phyloP scores from a whole-genome alignment of 371 early-diverging fungal genomes.

The Mortierella sp. region DNA sequence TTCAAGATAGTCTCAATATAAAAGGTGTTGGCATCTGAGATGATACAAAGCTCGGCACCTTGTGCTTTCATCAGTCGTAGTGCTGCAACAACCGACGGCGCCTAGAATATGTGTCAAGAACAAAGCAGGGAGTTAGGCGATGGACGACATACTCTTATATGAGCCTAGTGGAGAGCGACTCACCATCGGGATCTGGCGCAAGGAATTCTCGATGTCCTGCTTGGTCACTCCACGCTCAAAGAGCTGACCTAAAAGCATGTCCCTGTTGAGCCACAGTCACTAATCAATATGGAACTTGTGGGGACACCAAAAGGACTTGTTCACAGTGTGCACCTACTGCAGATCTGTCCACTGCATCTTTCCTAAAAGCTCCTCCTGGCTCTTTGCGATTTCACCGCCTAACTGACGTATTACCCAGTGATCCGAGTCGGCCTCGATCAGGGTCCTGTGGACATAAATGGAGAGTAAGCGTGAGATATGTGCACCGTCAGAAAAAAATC shows the following conservation, averaged over 20 bases:
- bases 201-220: slow-evolving; percentile 60
- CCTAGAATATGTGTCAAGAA: slow-evolving; percentile 36
- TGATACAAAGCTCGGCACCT: slow-evolving; percentile 68
- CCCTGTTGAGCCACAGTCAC: too few species aligned
- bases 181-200: slow-evolving; percentile 73
- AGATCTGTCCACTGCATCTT: slow-evolving; percentile 79
- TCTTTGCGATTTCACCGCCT: slow-evolving; percentile 55
- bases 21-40: slow-evolving; percentile 82
- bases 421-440: slow-evolving; percentile 81
- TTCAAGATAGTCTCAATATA: slow-evolving; percentile 79
- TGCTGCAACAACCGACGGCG: slow-evolving; percentile 65
- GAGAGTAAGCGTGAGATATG: not conserved
- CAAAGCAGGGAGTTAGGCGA: too few species aligned
- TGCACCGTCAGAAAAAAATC: not conserved
- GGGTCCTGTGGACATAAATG: slow-evolving; percentile 59
- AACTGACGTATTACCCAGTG: slow-evolving; percentile 63
- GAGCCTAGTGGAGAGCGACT: slow-evolving; percentile 8
- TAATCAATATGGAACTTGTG: too few species aligned
- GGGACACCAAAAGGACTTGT: not conserved
- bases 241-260: slow-evolving; percentile 64
- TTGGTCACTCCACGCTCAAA: slow-evolving; percentile 62
- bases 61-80: slow-evolving; percentile 59
- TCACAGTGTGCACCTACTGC: slow-evolving; percentile 56
- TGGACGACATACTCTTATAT: not conserved
- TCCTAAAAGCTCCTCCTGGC: slow-evolving; percentile 32